Evolutionary conservation across 345 rosid genomes (phyloP).

Genomic region (Populus pruinosa): DNA sequence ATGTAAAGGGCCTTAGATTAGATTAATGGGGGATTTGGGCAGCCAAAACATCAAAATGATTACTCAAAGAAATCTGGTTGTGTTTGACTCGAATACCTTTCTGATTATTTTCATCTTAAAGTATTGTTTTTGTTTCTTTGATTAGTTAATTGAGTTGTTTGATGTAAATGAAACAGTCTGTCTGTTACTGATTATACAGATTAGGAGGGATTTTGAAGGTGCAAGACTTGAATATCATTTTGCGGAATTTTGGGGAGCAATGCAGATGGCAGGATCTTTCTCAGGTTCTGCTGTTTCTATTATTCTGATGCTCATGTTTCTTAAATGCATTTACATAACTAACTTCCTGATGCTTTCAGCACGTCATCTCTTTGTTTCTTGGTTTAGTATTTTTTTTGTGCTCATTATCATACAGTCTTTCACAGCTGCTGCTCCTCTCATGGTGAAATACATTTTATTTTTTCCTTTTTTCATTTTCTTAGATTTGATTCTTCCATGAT

Average conservation of each 20-base stretch:
- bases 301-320: not conserved
- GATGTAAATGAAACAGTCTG: not conserved
- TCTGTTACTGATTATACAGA: constrained; percentile 26
- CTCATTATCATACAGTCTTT: too few relatives aligned
- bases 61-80: not conserved
- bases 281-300: constrained; percentile 38
- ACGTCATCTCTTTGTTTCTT: too few relatives aligned
- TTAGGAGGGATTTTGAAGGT: constrained; percentile 56
- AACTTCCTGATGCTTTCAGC: not conserved
- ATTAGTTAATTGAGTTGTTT: not conserved
- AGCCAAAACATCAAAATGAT: not conserved
- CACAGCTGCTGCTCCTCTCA: too few relatives aligned
- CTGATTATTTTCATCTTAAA: not conserved
- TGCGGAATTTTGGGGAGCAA: constrained; percentile 64
- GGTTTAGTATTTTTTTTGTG: too few relatives aligned
- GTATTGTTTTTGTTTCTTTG: not conserved
- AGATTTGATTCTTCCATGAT: not conserved
- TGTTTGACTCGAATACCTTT: not conserved
- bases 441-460: too few relatives aligned
- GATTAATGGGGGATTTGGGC: not conserved
- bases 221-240: constrained; percentile 73
- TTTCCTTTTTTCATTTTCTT: not conserved
- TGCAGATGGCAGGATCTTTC: constrained; percentile 64
- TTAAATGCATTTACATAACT: not conserved
- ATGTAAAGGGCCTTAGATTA: not conserved